Conservation (phyloP, 768 basidiomycete species). For the Hygrocybe coccinea region DNA sequence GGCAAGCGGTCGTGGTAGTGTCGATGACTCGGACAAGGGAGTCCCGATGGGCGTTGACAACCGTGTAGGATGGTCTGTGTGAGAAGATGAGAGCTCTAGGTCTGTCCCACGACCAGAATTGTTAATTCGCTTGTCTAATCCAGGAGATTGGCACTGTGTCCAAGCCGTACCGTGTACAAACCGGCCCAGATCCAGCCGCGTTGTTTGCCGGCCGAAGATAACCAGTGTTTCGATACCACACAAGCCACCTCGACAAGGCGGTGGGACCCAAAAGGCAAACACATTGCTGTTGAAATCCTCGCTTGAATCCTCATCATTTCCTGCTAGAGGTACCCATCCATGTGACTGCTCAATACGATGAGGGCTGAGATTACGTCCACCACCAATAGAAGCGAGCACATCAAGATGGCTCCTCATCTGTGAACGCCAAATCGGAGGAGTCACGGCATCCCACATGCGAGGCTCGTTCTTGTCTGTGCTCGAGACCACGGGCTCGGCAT, state of each 20-base stretch:
- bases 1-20: too few species aligned
- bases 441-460: constrained; percentile 9
- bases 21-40: too few species aligned
- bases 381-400: neutral
- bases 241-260: neutral
- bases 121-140: too few species aligned
- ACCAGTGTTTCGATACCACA: neutral
- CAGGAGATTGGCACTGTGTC: neutral
- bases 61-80: too few species aligned
- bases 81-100: too few species aligned
- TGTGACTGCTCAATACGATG: neutral
- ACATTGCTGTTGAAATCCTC: neutral
- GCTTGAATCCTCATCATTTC: neutral
- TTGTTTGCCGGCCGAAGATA: neutral
- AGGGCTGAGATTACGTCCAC: neutral
- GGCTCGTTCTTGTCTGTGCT: neutral
- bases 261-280: neutral
- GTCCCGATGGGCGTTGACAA: too few species aligned
- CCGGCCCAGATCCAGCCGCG: neutral
- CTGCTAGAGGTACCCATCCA: neutral
- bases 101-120: too few species aligned
- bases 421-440: neutral
- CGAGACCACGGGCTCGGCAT: constrained; percentile 1
- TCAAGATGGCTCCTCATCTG: neutral
- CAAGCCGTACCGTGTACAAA: constrained; percentile 1